Conservation (phyloP, 805 yeast species). For the Saturnispora besseyi region DNA sequence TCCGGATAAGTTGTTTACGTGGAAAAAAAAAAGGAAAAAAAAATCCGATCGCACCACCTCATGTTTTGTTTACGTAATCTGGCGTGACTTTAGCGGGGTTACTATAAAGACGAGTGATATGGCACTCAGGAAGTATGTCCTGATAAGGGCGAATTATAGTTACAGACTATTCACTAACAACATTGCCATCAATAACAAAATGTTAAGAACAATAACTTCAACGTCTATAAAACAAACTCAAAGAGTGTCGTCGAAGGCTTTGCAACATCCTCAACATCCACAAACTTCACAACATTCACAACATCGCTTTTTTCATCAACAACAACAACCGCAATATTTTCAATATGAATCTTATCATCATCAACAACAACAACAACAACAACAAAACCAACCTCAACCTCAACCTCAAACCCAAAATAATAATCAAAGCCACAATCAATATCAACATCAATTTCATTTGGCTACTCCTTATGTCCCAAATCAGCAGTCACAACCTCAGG, state of each 20-base stretch:
- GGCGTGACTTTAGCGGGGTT: conserved; percentile 10
- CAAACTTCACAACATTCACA: background rate
- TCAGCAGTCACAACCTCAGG: conserved; percentile 15
- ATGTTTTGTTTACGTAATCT: conserved; percentile 8
- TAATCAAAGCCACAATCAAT: background rate
- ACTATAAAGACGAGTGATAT: background rate
- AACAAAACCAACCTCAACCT: background rate
- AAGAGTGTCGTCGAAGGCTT: conserved; percentile 26
- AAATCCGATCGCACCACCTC: conserved; percentile 6
- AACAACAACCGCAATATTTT: conserved; percentile 3
- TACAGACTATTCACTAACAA: background rate
- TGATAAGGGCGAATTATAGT: background rate
- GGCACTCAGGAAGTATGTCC: background rate
- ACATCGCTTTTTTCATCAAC: conserved; percentile 11
- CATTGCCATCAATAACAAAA: conserved; percentile 3
- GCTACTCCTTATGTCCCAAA: background rate
- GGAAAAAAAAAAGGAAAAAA: background rate
- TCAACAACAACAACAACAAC: conserved; percentile 1
- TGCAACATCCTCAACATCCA: conserved; percentile 20
- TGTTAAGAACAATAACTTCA: conserved; percentile 26
- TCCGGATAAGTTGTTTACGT: background rate
- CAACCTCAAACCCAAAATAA: background rate
- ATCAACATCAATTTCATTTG: background rate
- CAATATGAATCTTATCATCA: background rate
- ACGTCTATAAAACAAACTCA: conserved; percentile 27